Base-by-base conservation (phyloP, 176 grass and related monocot genomes). In the Triticum dicoccoides region DNA sequence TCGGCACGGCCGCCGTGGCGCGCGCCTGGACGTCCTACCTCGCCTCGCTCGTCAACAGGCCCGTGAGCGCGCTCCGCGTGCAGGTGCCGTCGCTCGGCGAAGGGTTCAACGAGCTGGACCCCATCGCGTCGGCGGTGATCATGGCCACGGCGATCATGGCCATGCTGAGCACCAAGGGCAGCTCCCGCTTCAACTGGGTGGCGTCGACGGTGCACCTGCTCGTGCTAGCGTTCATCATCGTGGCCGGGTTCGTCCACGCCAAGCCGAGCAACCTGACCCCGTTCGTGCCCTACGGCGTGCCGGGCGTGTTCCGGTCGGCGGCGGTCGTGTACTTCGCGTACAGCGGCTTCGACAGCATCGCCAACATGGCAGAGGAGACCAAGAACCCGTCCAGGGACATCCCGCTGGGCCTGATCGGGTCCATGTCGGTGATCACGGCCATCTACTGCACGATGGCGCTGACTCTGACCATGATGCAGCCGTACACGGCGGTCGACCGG, bases 271-370 rank as follows among this genome's bases (percentile, higher is more conserved):
- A 96, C 85, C 82, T 99, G 15, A 68, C 14, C 9, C 97, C 97
- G 14, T 99, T 99, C 76, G 69, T 94, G 80, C 94, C 97, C 5
- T 14, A 85, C 78, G 97, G 97, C 30, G 85, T 68, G 3, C 88
- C 78, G 5, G 97, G 97, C 12, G 94, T 99, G 37, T 96, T 99
- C 87, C 88, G 77, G 5, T 94, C 97, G 0, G 97, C 97, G 14
- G 97, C 94, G n/a, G 89, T 99, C 69, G 94, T 99, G 5, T 99
- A 96, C 82, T 96, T 96, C 47, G 92, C 97, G 8, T 99, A 96
- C 79, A 87, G 94, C 38, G 97, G 97, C 20, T 99, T 96, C 79
- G 97, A 96, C 74, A 99, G 90, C 83, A 96, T 99, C 37, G 97
- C 92, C 0, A 94, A 90, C 7, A 99, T 99, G 97, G 97, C 97